Conservation (phyloP, 2,329 filamentous ascomycete species). For the Exophiala lecanii-corni region DNA sequence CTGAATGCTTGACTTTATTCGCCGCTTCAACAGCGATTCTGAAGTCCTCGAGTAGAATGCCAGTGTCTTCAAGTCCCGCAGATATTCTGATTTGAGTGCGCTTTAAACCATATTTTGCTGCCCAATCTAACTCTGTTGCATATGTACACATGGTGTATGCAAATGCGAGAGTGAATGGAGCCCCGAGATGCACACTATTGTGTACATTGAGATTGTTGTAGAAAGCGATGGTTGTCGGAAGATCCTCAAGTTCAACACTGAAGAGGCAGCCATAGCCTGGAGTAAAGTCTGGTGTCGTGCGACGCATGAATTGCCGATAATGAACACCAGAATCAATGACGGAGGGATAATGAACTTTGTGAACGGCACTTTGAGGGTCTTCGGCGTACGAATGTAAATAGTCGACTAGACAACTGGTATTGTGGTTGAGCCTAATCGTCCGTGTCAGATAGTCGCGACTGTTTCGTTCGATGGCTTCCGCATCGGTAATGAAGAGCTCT, state of each 20-base stretch:
- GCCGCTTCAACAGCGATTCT: constrained; percentile 15
- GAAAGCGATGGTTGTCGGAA: constrained; percentile 26
- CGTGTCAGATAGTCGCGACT: constrained; percentile 25
- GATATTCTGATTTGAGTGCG: constrained; percentile 17
- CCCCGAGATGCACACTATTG: constrained; percentile 29
- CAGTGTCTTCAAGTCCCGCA: constrained; percentile 18
- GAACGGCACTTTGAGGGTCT: constrained; percentile 19
- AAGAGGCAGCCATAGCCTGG: constrained; percentile 55
- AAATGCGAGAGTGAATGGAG: constrained; percentile 17
- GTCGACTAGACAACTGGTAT: constrained; percentile 23
- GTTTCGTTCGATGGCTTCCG: constrained; percentile 25
- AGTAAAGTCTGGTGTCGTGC: constrained; percentile 40
- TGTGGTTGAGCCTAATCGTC: constrained; percentile 23
- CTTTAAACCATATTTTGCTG: constrained; percentile 10
- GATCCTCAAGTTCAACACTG: constrained; percentile 43
- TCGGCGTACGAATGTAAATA: constrained; percentile 20
- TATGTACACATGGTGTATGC: constrained; percentile 14
- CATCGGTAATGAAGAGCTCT: constrained; percentile 26
- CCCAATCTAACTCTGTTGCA: constrained; percentile 16
- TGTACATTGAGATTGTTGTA: constrained; percentile 31
- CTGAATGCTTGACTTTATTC: constrained; percentile 1
- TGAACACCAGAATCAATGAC: constrained; percentile 4
- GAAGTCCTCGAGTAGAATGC: constrained; percentile 14
- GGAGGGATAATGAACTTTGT: constrained; percentile 26
- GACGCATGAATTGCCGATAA: constrained; percentile 23